Evolutionary conservation across 805 yeast species (phyloP).

Genomic region (Sugiyamaella mastotermitis): DNA sequence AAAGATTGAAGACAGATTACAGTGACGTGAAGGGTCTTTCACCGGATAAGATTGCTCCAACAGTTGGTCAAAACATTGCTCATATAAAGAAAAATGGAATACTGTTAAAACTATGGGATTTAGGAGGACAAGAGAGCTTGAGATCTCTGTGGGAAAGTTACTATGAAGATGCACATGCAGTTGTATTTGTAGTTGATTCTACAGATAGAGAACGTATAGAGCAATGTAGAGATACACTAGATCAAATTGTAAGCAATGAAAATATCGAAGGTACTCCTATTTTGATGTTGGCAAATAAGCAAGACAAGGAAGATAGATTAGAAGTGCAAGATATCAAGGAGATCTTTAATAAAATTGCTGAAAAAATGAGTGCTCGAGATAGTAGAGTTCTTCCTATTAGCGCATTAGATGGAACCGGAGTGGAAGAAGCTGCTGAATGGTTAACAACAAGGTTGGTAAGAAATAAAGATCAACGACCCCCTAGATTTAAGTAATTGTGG

Average conservation of each 20-base stretch:
- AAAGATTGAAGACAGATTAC: slow-evolving; percentile 54
- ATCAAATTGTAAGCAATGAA: slow-evolving; percentile 49
- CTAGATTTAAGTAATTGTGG: slow-evolving; percentile 32
- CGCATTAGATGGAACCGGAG: slow-evolving; percentile 74
- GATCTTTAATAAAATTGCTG: slow-evolving; percentile 74
- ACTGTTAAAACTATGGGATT: slow-evolving; percentile 82
- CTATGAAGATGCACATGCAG: slow-evolving; percentile 81
- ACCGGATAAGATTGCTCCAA: slow-evolving; percentile 70
- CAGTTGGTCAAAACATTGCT: slow-evolving; percentile 83
- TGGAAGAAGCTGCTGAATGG: slow-evolving; percentile 88
- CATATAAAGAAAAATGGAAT: slow-evolving; percentile 35
- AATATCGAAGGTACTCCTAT: slow-evolving; percentile 76
- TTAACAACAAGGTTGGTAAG: slow-evolving; percentile 62
- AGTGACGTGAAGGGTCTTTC: slow-evolving; percentile 35
- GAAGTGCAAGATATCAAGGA: slow-evolving; percentile 78
- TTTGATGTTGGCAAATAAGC: slow-evolving; percentile 92
- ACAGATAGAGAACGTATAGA: slow-evolving; percentile 76
- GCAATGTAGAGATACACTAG: slow-evolving; percentile 69
- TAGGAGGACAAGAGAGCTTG: slow-evolving; percentile 89
- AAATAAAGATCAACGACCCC: slow-evolving; percentile 57
- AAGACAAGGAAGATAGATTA: slow-evolving; percentile 65
- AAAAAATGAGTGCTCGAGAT: slow-evolving; percentile 84
- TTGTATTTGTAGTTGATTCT: slow-evolving; percentile 87
- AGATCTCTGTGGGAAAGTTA: slow-evolving; percentile 84
- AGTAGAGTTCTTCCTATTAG: slow-evolving; percentile 84